Evolutionary conservation across 192 early-diverging fungal genomes (phyloP).

Genomic region (Coemansia sp.): DNA sequence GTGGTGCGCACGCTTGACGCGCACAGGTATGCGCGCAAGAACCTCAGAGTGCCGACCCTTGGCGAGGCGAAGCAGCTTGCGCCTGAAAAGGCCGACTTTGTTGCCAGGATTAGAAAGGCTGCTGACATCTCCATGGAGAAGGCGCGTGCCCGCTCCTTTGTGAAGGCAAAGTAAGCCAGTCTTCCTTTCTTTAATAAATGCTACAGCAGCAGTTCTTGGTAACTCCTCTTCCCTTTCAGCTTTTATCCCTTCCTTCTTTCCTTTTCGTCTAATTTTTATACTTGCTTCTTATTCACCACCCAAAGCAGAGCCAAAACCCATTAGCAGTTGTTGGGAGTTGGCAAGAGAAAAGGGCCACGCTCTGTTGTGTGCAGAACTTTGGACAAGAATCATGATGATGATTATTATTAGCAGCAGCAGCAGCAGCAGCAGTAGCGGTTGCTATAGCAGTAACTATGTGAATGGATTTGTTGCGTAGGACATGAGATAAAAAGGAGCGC

Average conservation of each 20-base stretch:
- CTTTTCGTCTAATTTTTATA: neutral
- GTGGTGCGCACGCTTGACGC: constrained; percentile 71
- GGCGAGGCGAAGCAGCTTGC: constrained; percentile 24
- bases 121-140: constrained; percentile 53
- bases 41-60: constrained; percentile 52
- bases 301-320: no score
- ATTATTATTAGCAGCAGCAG: no score
- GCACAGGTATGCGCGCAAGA: constrained; percentile 72
- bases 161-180: constrained; percentile 2
- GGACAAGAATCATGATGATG: no score
- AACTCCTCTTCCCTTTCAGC: neutral
- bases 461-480: neutral
- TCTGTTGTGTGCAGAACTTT: no score
- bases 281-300: neutral
- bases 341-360: no score
- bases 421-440: no score
- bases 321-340: no score
- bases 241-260: neutral
- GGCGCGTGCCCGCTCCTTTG: constrained; percentile 33
- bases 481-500: neutral
- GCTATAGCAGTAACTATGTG: no score
- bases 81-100: constrained; percentile 39
- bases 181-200: neutral
- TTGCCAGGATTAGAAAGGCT: constrained; percentile 37
- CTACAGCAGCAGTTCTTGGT: neutral